Evolutionary conservation across 768 basidiomycete species (phyloP), one percentile per base, ranked within the genome.

Genomic region (Tubosaeta sp.): DNA sequence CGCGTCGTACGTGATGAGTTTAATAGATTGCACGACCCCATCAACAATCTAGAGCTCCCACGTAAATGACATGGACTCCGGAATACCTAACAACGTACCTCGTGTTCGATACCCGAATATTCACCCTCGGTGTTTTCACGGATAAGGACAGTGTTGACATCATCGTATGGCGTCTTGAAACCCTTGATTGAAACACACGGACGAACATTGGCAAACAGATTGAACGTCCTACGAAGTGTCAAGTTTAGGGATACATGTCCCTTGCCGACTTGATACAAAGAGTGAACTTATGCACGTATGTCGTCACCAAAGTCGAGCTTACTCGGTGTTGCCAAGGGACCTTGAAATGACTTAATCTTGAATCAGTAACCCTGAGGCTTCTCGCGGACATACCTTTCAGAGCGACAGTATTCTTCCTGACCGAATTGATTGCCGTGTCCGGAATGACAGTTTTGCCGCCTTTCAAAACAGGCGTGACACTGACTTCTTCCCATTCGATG

Each of bases 121-220:
- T 99, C 97, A 70, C 97, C 97, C 73, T 99, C 97, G 9, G 97
- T 99, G 72, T 99, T 99, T 76, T 99, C 97, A 66, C 97, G 92
- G 69, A 99, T 99, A 60, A 99, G 77, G 48, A 97, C 94, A 25
- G 92, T 95, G 77, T 99, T 89, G 59, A 99, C 97, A 64, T 97
- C 88, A 69, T 98, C 95, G 65, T 99, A 98, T 2, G 95, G 89
- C 0, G 97, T 99, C 77, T 97, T 97, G 80, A 86, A 98, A 27
- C 97, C 97, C 71, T 91, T 76, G 72, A 99, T 92, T 27, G 95
- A 97, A 27, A 83, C 82, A 67, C 97, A 99, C 33, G 97, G 97
- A 54, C 97, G 86, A 64, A 98, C 97, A 69, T 98, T 98, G 66
- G 97, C 97, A 68, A 97, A 99, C 48, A 99, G 84, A 69, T 93